Base-by-base conservation (phyloP, 345 rosid species). In the Pseudoturritis turrita region DNA sequence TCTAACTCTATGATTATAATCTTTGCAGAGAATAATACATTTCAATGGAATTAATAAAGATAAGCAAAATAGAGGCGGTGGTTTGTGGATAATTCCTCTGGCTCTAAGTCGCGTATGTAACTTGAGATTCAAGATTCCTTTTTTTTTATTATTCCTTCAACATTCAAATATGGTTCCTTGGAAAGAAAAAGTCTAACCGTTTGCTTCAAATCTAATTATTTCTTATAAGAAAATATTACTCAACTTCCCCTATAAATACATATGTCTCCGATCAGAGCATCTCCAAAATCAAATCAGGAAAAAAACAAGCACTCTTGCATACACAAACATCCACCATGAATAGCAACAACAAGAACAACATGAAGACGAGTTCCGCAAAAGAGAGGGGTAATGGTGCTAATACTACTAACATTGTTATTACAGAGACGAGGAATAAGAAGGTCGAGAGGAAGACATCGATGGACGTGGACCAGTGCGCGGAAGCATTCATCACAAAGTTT, bases 401-500 rank as follows among this genome's bases (percentile, higher is more conserved):
- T n/a, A 66, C 72, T 23, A 49, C 62, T 19, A 74, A 66, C 55
- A 58, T 49, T 45, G 44, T 4, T 14, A 45, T 59, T 7, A 66
- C 71, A 43, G 63, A 43, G 60, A 28, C 43, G 15, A 65, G 28
- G 51, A 65, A 75, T 15, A 77, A 55, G 41, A 79, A 70, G 67
- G 78, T 83, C 1, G 89, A 82, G 79, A 87, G 83, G 51, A 72
- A 76, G 77, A 81, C 84, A 44, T 84, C 91, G 7, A 72, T 80
- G 73, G 96, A 89, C 78, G 80, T 91, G 28, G 81, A 91, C 23
- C 75, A 85, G 58, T 86, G 91, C 18, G 97, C 96, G 0, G 97
- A 91, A 41, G 87, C 87, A n/a, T 89, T 91, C 82, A 91, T 89
- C 77, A 47, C 78, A 70, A 87, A 89, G 25, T 87, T 91, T 80